Conservation (phyloP, 23 red algal genomes). For the Gracilaria caudata region DNA sequence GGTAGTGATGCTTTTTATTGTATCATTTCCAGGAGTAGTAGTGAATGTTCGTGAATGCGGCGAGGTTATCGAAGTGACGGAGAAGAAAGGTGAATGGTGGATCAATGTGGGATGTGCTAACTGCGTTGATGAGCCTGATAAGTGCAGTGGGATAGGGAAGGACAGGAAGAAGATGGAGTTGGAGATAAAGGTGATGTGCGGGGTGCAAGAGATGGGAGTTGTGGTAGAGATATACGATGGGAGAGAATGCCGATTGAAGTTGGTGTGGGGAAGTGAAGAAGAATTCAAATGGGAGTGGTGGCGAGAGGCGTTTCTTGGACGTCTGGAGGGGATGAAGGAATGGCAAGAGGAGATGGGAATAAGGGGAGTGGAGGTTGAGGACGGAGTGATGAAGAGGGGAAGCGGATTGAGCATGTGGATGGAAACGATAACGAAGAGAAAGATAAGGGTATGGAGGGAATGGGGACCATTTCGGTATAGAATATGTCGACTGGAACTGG, state of each 20-base stretch:
- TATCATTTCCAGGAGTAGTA: background rate
- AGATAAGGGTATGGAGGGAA: background rate
- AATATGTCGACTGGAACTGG: conserved; percentile 9
- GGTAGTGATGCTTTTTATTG: background rate
- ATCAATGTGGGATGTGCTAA: background rate
- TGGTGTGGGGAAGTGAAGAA: background rate
- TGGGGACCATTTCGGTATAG: background rate
- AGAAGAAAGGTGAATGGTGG: background rate
- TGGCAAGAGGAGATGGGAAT: background rate
- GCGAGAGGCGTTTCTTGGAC: background rate
- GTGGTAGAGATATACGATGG: background rate
- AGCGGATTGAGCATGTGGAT: no score
- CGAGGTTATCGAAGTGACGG: background rate
- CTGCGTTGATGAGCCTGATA: background rate
- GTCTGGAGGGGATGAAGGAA: background rate
- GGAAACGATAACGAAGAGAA: background rate
- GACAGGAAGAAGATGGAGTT: background rate
- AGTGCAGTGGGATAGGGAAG: background rate
- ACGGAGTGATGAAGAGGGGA: background rate
- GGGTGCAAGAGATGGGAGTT: background rate
- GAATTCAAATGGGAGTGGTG: conserved; percentile 2
- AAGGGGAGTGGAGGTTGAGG: background rate
- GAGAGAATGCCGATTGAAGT: background rate
- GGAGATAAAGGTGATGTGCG: background rate
- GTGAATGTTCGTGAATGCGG: background rate